These are phyloP conservation scores for Rhizoclosmatium sp. DNA, from an alignment of 192 early-diverging fungal species.

Conservation along the genomic window DNA sequence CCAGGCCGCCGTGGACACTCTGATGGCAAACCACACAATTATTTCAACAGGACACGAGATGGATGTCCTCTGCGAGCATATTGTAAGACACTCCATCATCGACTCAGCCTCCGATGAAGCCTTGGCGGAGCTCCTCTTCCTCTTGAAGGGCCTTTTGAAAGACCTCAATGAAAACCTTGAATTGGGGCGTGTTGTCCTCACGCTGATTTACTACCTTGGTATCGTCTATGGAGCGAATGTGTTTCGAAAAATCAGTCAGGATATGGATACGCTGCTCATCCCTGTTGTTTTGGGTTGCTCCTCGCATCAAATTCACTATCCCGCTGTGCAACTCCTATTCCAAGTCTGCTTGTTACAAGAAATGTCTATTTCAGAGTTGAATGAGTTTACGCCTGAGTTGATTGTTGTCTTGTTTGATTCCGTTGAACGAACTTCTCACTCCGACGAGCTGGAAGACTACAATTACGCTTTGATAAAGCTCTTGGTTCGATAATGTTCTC, in stretches of 20 bases:
- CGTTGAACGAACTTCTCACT: neutral
- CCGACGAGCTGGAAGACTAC: constrained; percentile 16
- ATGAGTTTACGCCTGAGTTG: constrained; percentile 47
- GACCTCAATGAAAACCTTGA: constrained; percentile 19
- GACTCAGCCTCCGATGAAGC: constrained; percentile 21
- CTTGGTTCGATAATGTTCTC: constrained; percentile 3
- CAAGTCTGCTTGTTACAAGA: constrained; percentile 68
- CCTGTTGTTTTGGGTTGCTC: constrained; percentile 1
- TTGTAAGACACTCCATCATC: constrained; percentile 7
- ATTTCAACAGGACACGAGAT: constrained; percentile 29
- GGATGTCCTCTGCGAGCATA: constrained; percentile 40
- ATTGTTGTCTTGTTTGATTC: constrained; percentile 6
- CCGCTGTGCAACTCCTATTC: constrained; percentile 65
- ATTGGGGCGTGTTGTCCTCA: constrained; percentile 24
- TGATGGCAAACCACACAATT: neutral
- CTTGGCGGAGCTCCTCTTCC: constrained; percentile 20
- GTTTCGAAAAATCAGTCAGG: constrained; percentile 35
- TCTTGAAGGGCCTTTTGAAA: constrained; percentile 13
- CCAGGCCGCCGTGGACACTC: neutral
- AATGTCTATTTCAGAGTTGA: constrained; percentile 58
- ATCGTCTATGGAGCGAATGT: constrained; percentile 36
- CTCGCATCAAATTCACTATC: constrained; percentile 42
- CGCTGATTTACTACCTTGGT: constrained; percentile 40
- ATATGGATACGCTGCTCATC: constrained; percentile 20
- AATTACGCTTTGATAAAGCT: constrained; percentile 23